Evolutionary conservation across 768 basidiomycete genomes (phyloP).

Genomic region (Suillus weaverae): DNA sequence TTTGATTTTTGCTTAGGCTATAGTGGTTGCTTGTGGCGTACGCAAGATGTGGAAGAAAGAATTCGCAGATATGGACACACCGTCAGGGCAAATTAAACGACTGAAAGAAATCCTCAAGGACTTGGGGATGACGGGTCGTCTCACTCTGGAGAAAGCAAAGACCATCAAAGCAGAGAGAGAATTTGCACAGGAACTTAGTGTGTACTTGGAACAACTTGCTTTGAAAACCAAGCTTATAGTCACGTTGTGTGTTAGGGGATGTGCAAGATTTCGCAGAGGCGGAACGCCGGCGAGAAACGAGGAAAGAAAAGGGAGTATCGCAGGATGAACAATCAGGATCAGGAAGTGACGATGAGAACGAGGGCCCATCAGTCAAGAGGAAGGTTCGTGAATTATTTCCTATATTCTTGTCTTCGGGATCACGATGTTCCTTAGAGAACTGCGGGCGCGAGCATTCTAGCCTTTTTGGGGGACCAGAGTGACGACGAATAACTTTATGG

Average conservation of each 20-base stretch:
- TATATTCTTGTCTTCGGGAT: neutral
- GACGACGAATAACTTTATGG: slow-evolving; percentile 42
- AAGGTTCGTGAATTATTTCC: slow-evolving; percentile 36
- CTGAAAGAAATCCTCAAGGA: slow-evolving; percentile 65
- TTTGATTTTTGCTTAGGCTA: slow-evolving; percentile 40
- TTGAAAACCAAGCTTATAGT: neutral
- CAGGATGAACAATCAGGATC: slow-evolving; percentile 30
- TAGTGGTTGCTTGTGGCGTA: slow-evolving; percentile 74
- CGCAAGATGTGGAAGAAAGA: slow-evolving; percentile 78
- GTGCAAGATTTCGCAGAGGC: slow-evolving; percentile 68
- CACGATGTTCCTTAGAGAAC: slow-evolving; percentile 32
- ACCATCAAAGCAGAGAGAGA: slow-evolving; percentile 72
- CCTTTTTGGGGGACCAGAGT: slow-evolving; percentile 72
- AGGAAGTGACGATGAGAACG: slow-evolving; percentile 36
- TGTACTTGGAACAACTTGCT: slow-evolving; percentile 22
- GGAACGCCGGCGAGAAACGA: slow-evolving; percentile 31
- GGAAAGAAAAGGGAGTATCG: slow-evolving; percentile 11
- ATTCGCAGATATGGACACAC: slow-evolving; percentile 56
- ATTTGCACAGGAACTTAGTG: slow-evolving; percentile 76
- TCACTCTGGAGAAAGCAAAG: slow-evolving; percentile 81
- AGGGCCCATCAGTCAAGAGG: slow-evolving; percentile 35
- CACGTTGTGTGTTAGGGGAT: slow-evolving; percentile 52
- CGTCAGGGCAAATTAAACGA: slow-evolving; percentile 63
- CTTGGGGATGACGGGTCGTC: slow-evolving; percentile 78
- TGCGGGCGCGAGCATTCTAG: slow-evolving; percentile 62